phyloP scores from a whole-genome alignment of 2,329 filamentous ascomycete genomes.

The Aspergillus pseudonomiae region DNA sequence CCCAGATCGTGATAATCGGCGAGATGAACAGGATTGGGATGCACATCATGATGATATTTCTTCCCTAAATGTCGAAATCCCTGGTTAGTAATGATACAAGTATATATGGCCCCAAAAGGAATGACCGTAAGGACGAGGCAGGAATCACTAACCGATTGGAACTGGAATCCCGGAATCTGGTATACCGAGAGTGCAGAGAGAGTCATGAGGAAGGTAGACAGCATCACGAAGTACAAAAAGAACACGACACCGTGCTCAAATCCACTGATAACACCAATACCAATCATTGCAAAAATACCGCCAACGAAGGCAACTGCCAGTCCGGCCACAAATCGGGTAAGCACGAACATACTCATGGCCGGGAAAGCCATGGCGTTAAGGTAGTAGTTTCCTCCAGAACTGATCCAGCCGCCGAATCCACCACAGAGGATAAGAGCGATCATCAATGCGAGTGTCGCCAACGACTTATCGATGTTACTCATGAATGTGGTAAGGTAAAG shows the following conservation, averaged over 20 bases:
- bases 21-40: slow-evolving; percentile 61
- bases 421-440: slow-evolving; percentile 62
- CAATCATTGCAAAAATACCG: slow-evolving; percentile 56
- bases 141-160: slow-evolving; percentile 46
- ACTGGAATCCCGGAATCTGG: slow-evolving; percentile 57
- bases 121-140: not conserved
- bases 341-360: slow-evolving; percentile 58
- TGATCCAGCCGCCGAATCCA: slow-evolving; percentile 65
- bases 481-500: slow-evolving; percentile 64
- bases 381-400: slow-evolving; percentile 65
- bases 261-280: slow-evolving; percentile 50
- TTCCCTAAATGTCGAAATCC: slow-evolving; percentile 38
- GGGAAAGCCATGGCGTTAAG: slow-evolving; percentile 60
- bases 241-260: slow-evolving; percentile 58
- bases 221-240: slow-evolving; percentile 59
- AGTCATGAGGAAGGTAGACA: slow-evolving; percentile 63
- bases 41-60: slow-evolving; percentile 57
- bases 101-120: too few relatives aligned
- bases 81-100: not conserved
- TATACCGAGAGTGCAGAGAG: slow-evolving; percentile 58
- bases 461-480: slow-evolving; percentile 51
- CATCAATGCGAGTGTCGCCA: slow-evolving; percentile 61
- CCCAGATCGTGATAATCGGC: slow-evolving; percentile 59
- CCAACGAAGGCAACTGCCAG: slow-evolving; percentile 55
- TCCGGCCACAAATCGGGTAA: slow-evolving; percentile 54